phyloP scores from a whole-genome alignment of 495 filamentous ascomycete species.

The Podospora pseudopauciseta region DNA sequence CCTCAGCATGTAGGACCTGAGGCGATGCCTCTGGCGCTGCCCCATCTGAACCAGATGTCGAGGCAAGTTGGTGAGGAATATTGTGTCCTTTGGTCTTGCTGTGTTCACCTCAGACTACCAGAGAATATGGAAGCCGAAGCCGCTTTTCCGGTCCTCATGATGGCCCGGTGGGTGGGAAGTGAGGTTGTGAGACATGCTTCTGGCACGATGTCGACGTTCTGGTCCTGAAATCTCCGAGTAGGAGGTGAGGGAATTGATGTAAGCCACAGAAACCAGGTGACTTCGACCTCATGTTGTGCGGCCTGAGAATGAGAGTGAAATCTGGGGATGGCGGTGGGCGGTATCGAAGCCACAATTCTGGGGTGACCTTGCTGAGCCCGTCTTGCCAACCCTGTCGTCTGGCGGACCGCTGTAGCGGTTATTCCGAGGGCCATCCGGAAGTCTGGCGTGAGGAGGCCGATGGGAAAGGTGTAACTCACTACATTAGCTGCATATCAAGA shows the following conservation, averaged over 20 bases:
- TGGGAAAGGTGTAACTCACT: slow-evolving; percentile 8
- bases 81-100: not conserved
- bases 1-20: slow-evolving; percentile 9
- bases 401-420: slow-evolving; percentile 20
- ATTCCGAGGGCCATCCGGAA: slow-evolving; percentile 20
- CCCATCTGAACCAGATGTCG: slow-evolving; percentile 6
- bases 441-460: slow-evolving; percentile 15
- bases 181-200: not conserved
- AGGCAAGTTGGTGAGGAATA: not conserved
- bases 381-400: not conserved
- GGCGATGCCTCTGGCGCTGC: not conserved
- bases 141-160: not conserved
- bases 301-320: not conserved
- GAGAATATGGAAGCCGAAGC: not conserved
- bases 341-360: slow-evolving; percentile 10
- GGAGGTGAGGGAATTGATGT: not conserved
- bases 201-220: not conserved
- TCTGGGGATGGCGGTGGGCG: slow-evolving; percentile 8
- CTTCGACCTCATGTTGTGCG: slow-evolving; percentile 12
- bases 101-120: not conserved
- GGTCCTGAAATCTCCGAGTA: not conserved
- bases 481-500: slow-evolving; percentile 3
- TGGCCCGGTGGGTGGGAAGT: not conserved
- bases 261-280: slow-evolving; percentile 14
- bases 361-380: slow-evolving; percentile 8